phyloP scores from a whole-genome alignment of 2,329 filamentous ascomycete genomes.

The Fusarium agapanthi region DNA sequence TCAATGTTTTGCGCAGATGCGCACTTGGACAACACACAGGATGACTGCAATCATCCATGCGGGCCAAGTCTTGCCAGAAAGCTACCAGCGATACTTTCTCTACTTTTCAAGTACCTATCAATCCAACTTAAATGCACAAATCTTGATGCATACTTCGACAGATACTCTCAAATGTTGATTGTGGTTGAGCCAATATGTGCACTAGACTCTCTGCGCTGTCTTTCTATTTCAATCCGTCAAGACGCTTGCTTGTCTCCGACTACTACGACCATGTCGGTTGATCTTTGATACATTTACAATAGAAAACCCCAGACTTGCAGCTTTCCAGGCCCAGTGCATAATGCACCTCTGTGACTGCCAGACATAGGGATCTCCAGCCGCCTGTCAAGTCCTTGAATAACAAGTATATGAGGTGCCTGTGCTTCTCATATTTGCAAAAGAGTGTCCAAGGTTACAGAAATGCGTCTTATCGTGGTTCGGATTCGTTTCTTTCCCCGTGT shows the following conservation, averaged over 20 bases:
- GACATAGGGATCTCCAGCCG: background rate
- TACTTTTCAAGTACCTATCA: too few species aligned
- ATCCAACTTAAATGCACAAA: background rate
- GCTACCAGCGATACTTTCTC: background rate
- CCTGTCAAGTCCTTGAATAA: too few species aligned
- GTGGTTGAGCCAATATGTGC: background rate
- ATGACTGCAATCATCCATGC: background rate
- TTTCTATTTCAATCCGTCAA: background rate
- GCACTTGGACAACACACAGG: background rate
- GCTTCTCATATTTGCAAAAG: background rate
- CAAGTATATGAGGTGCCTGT: too few species aligned
- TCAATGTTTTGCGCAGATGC: constrained; percentile 6
- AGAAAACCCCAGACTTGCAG: too few species aligned
- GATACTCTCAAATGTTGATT: background rate
- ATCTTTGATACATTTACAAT: background rate
- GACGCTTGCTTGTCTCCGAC: background rate
- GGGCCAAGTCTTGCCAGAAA: too few species aligned
- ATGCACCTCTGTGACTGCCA: background rate
- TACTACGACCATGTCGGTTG: background rate
- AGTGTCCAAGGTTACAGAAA: background rate
- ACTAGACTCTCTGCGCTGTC: background rate
- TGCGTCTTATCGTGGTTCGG: background rate
- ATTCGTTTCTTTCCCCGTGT: background rate
- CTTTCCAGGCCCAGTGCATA: background rate
- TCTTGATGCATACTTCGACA: background rate